These are phyloP conservation scores for Apiotrichum domesticum DNA, from an alignment of 1,284 basidiomycete genomes.

Conservation along the genomic window DNA sequence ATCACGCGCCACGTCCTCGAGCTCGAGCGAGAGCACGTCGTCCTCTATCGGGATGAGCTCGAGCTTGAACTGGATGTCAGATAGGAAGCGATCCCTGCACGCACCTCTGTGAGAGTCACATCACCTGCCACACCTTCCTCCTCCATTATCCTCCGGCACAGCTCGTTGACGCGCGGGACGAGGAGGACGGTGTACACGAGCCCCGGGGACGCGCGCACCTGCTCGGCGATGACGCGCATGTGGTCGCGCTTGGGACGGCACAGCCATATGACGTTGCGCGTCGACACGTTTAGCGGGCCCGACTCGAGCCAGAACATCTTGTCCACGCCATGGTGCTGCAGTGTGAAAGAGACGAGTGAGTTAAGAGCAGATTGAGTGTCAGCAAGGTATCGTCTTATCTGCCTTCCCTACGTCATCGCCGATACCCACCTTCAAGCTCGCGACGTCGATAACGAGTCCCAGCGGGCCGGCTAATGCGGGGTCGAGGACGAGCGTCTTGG, in stretches of 20 bases:
- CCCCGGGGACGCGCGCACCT: conserved; percentile 14
- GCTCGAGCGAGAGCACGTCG: conserved; percentile 82
- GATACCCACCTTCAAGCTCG: conserved; percentile 69
- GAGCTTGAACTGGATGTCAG: conserved; percentile 60
- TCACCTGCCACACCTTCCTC: conserved; percentile 90
- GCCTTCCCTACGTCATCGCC: not conserved
- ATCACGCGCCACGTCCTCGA: conserved; percentile 74
- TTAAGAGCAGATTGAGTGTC: not conserved
- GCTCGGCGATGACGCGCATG: conserved; percentile 76
- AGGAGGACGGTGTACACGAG: conserved; percentile 76
- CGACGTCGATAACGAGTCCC: conserved; percentile 86
- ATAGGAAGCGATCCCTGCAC: not conserved
- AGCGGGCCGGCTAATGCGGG: conserved; percentile 81
- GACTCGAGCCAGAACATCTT: conserved; percentile 99
- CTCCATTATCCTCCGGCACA: conserved; percentile 75
- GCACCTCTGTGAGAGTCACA: conserved; percentile 63
- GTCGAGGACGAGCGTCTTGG: conserved; percentile 93
- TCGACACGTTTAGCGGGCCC: conserved; percentile 72
- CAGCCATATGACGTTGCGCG: conserved; percentile 88
- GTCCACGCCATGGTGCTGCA: conserved; percentile 92
- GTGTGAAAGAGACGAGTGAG: not conserved
- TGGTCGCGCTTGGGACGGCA: conserved; percentile 80
- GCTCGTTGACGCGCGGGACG: conserved; percentile 78
- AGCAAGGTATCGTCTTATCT: no score
- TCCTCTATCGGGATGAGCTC: conserved; percentile 89